Percentiles rank a stretch among this genome's conserved stretches.
Evolutionary conservation across 2,329 filamentous ascomycete species (phyloP).

Genomic region (Fusarium dlaminii): DNA sequence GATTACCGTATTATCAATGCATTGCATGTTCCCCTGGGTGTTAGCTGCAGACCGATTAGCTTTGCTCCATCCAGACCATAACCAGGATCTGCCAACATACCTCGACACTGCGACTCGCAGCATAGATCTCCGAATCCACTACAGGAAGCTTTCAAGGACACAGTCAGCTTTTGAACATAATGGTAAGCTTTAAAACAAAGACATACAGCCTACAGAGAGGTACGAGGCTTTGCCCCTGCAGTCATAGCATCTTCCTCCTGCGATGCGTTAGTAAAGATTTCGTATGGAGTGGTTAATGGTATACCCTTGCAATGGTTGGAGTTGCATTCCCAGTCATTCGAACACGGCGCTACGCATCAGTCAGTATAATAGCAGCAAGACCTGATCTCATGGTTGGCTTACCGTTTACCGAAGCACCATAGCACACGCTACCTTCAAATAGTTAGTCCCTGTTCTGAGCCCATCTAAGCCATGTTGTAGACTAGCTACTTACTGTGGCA

Average conservation of each 20-base stretch:
- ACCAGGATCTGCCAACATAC: not conserved
- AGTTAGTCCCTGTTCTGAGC: not conserved
- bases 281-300: accelerated
- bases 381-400: not conserved
- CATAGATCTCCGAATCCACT: not conserved
- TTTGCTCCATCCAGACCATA: too few species aligned
- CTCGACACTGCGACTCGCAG: not conserved
- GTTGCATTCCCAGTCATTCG: not conserved
- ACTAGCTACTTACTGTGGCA: not conserved
- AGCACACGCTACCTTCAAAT: not conserved
- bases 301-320: not conserved
- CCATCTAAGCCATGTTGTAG: not conserved
- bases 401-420: not conserved
- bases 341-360: not conserved
- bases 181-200: accelerated
- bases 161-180: not conserved
- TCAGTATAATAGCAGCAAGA: not conserved
- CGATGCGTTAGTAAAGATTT: not conserved
- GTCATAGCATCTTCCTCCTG: not conserved
- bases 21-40: not conserved
- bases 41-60: not conserved
- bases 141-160: not conserved
- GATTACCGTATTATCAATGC: not conserved
- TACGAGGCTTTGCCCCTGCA: not conserved
- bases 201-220: not conserved